A percentile compares a stretch with the other conserved stretches of the same genome.
Conservation (phyloP, 768 basidiomycete species). For the Saitozyma podzolica region DNA sequence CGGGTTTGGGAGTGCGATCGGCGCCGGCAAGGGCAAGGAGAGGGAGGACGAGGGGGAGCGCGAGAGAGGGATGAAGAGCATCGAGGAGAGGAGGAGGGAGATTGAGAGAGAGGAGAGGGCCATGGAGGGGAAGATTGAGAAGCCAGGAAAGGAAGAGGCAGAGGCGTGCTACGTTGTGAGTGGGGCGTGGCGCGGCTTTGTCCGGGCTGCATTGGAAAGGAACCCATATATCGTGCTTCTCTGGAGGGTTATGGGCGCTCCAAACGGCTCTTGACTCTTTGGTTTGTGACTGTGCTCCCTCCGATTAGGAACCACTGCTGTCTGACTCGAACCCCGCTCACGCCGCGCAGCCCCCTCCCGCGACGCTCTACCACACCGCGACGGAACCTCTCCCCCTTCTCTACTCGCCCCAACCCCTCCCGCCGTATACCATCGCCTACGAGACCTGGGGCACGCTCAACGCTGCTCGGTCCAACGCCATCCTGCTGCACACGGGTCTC, state of each 20-base stretch:
- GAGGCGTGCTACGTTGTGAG: slow-evolving; percentile 53
- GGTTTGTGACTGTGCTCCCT: too few species aligned
- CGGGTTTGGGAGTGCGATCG: slow-evolving; percentile 4
- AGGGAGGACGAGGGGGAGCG: slow-evolving; percentile 10
- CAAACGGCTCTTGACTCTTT: too few species aligned
- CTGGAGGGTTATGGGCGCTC: background rate
- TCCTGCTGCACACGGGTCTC: slow-evolving; percentile 79
- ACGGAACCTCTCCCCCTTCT: slow-evolving; percentile 43
- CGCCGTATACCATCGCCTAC: slow-evolving; percentile 72
- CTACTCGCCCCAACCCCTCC: slow-evolving; percentile 49
- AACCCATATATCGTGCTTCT: background rate
- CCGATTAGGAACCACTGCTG: too few species aligned
- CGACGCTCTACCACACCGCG: slow-evolving; percentile 46
- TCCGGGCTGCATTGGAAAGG: background rate
- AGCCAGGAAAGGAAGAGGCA: slow-evolving; percentile 42
- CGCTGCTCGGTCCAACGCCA: slow-evolving; percentile 65
- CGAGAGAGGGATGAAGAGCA: slow-evolving; percentile 12
- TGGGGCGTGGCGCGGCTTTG: background rate
- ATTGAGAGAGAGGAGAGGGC: slow-evolving; percentile 21
- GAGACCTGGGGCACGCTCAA: slow-evolving; percentile 96
- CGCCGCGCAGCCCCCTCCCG: slow-evolving; percentile 42
- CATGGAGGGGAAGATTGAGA: slow-evolving; percentile 23
- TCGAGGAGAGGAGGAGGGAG: slow-evolving; percentile 24
- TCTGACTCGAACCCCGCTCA: background rate
- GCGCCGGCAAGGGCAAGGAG: slow-evolving; percentile 23